These are phyloP conservation scores for Saccharomycopsis oosterbeekiorum DNA, from an alignment of 805 yeast species.

Conservation along the genomic window DNA sequence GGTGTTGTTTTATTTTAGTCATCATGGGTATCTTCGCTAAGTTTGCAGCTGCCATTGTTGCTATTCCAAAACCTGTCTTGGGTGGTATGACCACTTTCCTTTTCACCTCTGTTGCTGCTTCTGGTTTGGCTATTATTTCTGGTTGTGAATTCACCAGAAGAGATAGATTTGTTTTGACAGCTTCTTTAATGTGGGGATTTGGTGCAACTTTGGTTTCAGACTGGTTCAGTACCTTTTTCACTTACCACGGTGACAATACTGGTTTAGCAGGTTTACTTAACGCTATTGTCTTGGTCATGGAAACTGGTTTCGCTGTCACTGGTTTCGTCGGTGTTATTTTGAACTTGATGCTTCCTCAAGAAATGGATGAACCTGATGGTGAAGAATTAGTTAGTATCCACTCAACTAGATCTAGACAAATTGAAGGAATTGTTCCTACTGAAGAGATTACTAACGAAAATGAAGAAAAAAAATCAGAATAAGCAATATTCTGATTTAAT, in stretches of 20 bases:
- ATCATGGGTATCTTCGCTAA: slow-evolving; percentile 84
- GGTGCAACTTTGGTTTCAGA: slow-evolving; percentile 55
- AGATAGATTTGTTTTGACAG: slow-evolving; percentile 63
- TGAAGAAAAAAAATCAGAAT: slow-evolving; percentile 1
- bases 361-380: slow-evolving; percentile 34
- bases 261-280: slow-evolving; percentile 52
- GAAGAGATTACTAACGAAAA: slow-evolving; percentile 5
- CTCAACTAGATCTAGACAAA: slow-evolving; percentile 14
- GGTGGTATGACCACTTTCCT: slow-evolving; percentile 85
- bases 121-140: slow-evolving; percentile 61
- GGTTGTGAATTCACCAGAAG: slow-evolving; percentile 46
- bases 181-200: slow-evolving; percentile 53
- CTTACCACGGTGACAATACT: slow-evolving; percentile 52
- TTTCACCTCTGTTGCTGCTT: slow-evolving; percentile 66
- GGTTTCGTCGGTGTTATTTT: slow-evolving; percentile 56
- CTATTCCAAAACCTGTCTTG: slow-evolving; percentile 68
- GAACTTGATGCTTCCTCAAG: slow-evolving; percentile 55
- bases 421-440: slow-evolving; percentile 13
- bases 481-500: not conserved
- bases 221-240: slow-evolving; percentile 58
- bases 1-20: slow-evolving; percentile 70
- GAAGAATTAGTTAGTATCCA: slow-evolving; percentile 19
- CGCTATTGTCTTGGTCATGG: slow-evolving; percentile 61
- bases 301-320: slow-evolving; percentile 62
- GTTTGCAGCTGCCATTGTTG: slow-evolving; percentile 80